Evolutionary conservation across 2,329 filamentous ascomycete genomes (phyloP), one percentile per base, ranked within the genome.

Genomic region (Intubia oerlemansii): DNA sequence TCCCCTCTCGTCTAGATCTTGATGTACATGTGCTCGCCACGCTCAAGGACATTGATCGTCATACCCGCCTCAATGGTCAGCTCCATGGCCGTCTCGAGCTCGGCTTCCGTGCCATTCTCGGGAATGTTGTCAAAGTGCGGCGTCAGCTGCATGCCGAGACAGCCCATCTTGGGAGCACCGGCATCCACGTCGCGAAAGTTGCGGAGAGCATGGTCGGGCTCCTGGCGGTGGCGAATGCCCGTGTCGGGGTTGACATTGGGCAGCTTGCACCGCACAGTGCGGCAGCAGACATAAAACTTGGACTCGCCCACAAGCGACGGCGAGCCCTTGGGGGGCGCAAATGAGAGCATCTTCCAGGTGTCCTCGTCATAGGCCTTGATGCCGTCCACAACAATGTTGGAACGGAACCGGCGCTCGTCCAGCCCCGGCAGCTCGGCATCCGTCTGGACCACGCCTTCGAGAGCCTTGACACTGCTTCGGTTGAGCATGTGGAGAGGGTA

Each of bases 401-500:
- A 63, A 15, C 76, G 62, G 48, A 79, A 82, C 10, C 72, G 61
- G 11, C 62, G 50, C 7, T 64, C 62, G 32, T 73, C 66, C 1
- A 81, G 54, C 17, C 57, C 50, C 17, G 56, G 53, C 12, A 62
- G 42, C 6, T 42, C 41, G 15, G 56, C 49, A 28, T 58, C 57
- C 37, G 57, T 59, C 2, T 59, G 54, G 7, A 78, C 56, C 26
- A 62, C 52, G 3, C 53, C 47, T 34, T 69, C 64, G 16, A 78
- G 56, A 27, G 68, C 59, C 27, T 62, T 60, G 14, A 80, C 54
- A 36, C 68, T 76, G 25, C 59, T 57, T 12, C 80, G 45, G 38
- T 66, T 78, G 29, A 79, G 49, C 24, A 82, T 49, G 38, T 78
- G 69, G 11, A 82, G 51, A 2, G 76, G 73, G 43, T 76, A 80